Conservation (phyloP, 257 asterid genomes). For the Nicotiana obtusifolia region DNA sequence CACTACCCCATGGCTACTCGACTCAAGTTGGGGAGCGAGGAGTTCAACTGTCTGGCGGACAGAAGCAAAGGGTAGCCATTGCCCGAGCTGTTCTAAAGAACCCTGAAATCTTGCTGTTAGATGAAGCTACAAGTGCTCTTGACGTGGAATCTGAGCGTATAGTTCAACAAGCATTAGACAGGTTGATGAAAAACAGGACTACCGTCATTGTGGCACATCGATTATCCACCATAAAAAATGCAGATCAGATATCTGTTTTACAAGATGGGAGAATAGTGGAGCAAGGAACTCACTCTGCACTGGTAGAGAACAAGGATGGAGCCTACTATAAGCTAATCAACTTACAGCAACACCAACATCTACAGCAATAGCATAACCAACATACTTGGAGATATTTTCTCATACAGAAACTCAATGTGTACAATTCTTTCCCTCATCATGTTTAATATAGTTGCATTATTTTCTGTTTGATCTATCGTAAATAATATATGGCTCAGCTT, state of each 20-base stretch:
- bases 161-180: constrained; percentile 64
- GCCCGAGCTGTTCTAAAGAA: constrained; percentile 75
- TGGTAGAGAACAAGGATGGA: constrained; percentile 62
- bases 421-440: neutral
- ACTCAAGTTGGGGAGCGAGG: constrained; percentile 82
- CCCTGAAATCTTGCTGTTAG: constrained; percentile 67
- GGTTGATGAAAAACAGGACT: constrained; percentile 71
- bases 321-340: constrained; percentile 61
- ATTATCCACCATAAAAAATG: constrained; percentile 57
- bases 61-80: constrained; percentile 78
- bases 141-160: constrained; percentile 72
- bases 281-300: constrained; percentile 65
- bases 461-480: neutral
- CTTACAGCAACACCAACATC: constrained; percentile 53
- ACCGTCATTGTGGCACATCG: constrained; percentile 72
- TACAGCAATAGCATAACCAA: constrained; percentile 18
- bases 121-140: constrained; percentile 80
- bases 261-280: constrained; percentile 79
- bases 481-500: neutral
- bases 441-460: neutral
- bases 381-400: neutral
- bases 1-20: constrained; percentile 84
- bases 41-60: constrained; percentile 81
- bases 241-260: constrained; percentile 64
- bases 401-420: neutral